Conservation (phyloP, 2,329 filamentous ascomycete genomes). For the Talaromyces funiculosus region DNA sequence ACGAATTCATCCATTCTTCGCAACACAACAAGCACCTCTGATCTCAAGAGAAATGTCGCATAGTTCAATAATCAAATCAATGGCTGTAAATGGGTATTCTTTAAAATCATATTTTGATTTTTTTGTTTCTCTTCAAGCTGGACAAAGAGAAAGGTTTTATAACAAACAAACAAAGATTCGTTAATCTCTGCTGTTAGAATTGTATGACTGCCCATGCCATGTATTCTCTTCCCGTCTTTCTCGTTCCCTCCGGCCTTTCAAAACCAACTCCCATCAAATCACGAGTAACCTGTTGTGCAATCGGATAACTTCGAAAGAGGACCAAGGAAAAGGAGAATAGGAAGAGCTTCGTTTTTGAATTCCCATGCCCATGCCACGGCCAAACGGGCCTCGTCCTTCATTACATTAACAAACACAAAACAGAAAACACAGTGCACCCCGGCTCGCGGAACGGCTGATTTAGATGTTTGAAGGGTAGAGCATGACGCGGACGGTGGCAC, state of each 20-base stretch:
- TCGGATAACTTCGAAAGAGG: not conserved
- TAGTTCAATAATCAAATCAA: not conserved
- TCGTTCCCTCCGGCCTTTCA: not conserved
- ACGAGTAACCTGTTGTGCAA: not conserved
- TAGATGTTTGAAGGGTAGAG: slow-evolving; percentile 98
- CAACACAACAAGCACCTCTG: not conserved
- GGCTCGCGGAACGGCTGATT: slow-evolving; percentile 26
- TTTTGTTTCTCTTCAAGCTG: slow-evolving; percentile 7
- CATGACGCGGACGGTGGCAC: slow-evolving; percentile 93
- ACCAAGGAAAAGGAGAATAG: not conserved
- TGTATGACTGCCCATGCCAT: slow-evolving; percentile 6
- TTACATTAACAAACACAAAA: slow-evolving; percentile 12
- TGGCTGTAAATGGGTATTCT: not conserved
- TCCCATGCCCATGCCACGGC: not conserved
- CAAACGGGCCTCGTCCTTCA: not conserved
- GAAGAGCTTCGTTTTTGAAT: not conserved
- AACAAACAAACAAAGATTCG: not conserved
- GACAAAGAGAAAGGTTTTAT: slow-evolving; percentile 1
- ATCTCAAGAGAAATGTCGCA: not conserved
- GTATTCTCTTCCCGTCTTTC: not conserved
- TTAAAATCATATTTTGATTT: slow-evolving; percentile 13
- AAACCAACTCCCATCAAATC: slow-evolving; percentile 1
- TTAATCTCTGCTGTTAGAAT: not conserved
- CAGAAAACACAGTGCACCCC: slow-evolving; percentile 11
- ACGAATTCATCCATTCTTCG: too few relatives aligned